A percentile compares a stretch with the other conserved stretches of the same genome.
Conservation (phyloP, 2,329 filamentous ascomycete genomes). For the Aspergillus ustus region DNA sequence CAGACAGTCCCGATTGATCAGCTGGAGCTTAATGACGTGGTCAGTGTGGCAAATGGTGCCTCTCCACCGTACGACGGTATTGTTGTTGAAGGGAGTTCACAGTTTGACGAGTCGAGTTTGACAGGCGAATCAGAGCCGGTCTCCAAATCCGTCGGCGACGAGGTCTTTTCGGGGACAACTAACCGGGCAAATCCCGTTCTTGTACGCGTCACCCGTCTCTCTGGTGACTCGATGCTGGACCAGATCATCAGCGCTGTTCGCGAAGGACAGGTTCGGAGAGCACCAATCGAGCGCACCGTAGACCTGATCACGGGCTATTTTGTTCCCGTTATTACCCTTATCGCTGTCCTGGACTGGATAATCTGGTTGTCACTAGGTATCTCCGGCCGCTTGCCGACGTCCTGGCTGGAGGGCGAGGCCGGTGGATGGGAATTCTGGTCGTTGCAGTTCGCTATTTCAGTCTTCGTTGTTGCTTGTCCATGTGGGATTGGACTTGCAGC, state of each 20-base stretch:
- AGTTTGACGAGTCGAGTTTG: conserved; percentile 88
- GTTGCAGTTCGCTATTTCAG: conserved; percentile 73
- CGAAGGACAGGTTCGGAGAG: conserved; percentile 54
- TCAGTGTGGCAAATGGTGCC: conserved; percentile 76
- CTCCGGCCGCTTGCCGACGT: conserved; percentile 49
- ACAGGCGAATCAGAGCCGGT: conserved; percentile 62
- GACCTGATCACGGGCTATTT: conserved; percentile 55
- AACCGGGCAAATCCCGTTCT: conserved; percentile 52
- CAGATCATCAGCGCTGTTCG: conserved; percentile 55
- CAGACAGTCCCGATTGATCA: conserved; percentile 65
- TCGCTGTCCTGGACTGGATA: conserved; percentile 53
- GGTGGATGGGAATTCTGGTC: conserved; percentile 58
- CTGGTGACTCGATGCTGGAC: conserved; percentile 55
- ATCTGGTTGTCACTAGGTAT: conserved; percentile 54
- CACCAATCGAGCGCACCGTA: conserved; percentile 53
- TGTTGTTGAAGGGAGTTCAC: conserved; percentile 59
- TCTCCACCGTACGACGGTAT: conserved; percentile 84
- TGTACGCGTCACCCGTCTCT: conserved; percentile 48
- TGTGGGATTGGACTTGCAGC: conserved; percentile 83
- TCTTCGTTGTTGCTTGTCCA: conserved; percentile 85
- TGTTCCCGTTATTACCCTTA: conserved; percentile 53
- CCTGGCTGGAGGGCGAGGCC: conserved; percentile 57
- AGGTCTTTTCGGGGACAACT: conserved; percentile 53
- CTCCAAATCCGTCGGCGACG: conserved; percentile 46
- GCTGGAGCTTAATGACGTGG: conserved; percentile 73